These are phyloP conservation scores for Xylaria bambusicola DNA, from an alignment of 495 filamentous ascomycete species.

Conservation along the genomic window DNA sequence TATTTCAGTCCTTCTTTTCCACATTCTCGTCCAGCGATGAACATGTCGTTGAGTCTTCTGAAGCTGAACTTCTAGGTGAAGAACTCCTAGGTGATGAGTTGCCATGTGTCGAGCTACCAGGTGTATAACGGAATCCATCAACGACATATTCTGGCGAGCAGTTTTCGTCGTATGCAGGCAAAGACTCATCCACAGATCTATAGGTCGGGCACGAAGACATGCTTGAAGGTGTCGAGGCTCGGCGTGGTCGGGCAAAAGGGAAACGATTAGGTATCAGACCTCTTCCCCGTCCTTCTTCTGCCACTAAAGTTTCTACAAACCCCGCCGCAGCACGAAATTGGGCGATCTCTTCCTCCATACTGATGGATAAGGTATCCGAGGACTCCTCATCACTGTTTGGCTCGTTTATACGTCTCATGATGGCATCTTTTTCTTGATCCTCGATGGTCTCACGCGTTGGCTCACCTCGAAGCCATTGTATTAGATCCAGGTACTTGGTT, in stretches of 20 bases:
- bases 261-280: slow-evolving; percentile 14
- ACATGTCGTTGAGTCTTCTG: slow-evolving; percentile 19
- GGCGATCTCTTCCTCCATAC: slow-evolving; percentile 48
- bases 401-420: slow-evolving; percentile 25
- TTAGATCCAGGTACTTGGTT: slow-evolving; percentile 24
- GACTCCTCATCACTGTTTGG: slow-evolving; percentile 26
- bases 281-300: slow-evolving; percentile 42
- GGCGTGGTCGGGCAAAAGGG: slow-evolving; percentile 9
- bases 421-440: slow-evolving; percentile 42
- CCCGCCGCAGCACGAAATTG: slow-evolving; percentile 49
- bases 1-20: slow-evolving; percentile 25
- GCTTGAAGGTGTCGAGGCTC: slow-evolving; percentile 24
- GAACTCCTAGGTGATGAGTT: slow-evolving; percentile 14
- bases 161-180: slow-evolving; percentile 38
- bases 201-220: slow-evolving; percentile 34
- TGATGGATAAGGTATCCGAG: slow-evolving; percentile 32
- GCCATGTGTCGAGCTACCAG: slow-evolving; percentile 29
- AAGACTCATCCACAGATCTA: slow-evolving; percentile 38
- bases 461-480: slow-evolving; percentile 21
- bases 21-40: slow-evolving; percentile 34
- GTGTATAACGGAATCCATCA: slow-evolving; percentile 41
- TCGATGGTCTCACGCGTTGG: slow-evolving; percentile 19
- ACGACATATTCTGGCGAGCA: slow-evolving; percentile 39
- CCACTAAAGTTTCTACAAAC: slow-evolving; percentile 48
- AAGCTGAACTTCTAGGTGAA: slow-evolving; percentile 19